A percentile compares a stretch with the other conserved stretches of the same genome.
Evolutionary conservation across 805 yeast genomes (phyloP).

Genomic region (Cyberlindnera maritima): DNA sequence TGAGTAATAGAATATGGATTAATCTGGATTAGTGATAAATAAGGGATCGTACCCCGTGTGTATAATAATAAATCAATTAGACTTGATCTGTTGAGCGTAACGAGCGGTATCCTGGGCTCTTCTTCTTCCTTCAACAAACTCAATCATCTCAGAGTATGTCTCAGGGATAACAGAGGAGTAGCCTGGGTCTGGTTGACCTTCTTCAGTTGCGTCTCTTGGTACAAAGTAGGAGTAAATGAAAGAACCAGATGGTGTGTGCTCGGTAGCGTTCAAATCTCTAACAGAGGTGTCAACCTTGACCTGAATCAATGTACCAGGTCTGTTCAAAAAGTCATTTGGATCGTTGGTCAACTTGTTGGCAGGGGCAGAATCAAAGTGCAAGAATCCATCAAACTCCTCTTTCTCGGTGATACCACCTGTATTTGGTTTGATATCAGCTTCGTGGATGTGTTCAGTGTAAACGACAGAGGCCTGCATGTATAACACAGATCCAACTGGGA

Average conservation of each 20-base stretch:
- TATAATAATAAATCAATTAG: constrained; percentile 1
- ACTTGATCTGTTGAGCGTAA: constrained; percentile 48
- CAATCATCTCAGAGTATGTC: constrained; percentile 90
- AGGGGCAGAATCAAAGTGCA: constrained; percentile 53
- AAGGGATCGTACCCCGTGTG: too few relatives aligned
- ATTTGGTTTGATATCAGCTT: constrained; percentile 21
- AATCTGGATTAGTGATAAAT: neutral
- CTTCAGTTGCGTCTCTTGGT: constrained; percentile 48
- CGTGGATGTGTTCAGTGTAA: constrained; percentile 78
- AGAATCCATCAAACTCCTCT: constrained; percentile 26
- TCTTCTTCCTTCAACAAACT: constrained; percentile 85
- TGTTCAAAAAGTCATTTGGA: constrained; percentile 56
- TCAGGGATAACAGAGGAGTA: constrained; percentile 79
- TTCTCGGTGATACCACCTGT: constrained; percentile 3
- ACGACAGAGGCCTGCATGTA: constrained; percentile 80
- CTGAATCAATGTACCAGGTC: constrained; percentile 86
- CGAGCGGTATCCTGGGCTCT: constrained; percentile 80
- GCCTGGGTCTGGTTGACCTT: constrained; percentile 43
- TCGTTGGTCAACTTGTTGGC: constrained; percentile 53
- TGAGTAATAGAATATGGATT: too few relatives aligned
- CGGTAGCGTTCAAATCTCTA: constrained; percentile 59
- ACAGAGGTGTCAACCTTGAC: constrained; percentile 85
- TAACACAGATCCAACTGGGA: constrained; percentile 90
- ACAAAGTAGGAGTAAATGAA: constrained; percentile 89
- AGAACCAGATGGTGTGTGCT: constrained; percentile 73